phyloP scores from a whole-genome alignment of 2,329 filamentous ascomycete genomes.

The Colletotrichum magnum region DNA sequence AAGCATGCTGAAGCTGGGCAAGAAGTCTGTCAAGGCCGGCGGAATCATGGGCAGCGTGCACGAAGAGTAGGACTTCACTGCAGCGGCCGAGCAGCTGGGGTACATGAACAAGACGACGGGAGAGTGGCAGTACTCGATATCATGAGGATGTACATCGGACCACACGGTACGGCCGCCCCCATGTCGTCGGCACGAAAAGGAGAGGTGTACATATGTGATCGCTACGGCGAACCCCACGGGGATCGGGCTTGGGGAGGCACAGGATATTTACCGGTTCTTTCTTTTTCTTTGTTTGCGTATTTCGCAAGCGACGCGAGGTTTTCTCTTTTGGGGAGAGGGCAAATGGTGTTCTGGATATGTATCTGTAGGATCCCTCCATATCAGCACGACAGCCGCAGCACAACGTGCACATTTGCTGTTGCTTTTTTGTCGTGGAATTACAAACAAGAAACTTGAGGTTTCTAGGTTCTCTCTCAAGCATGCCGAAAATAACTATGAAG shows the following conservation, averaged over 20 bases:
- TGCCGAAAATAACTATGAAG: too few species aligned
- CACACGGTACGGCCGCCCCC: neutral
- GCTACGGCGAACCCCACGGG: neutral
- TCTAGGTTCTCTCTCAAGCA: too few species aligned
- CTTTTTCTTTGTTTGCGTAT: conserved; percentile 9
- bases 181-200: neutral
- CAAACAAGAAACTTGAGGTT: too few species aligned
- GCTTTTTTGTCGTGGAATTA: too few species aligned
- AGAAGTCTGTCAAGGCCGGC: conserved; percentile 73
- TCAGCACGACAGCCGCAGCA: conserved; percentile 25
- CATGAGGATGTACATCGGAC: conserved; percentile 4
- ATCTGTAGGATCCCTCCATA: conserved; percentile 36
- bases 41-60: conserved; percentile 68
- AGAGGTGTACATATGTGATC: conserved; percentile 16
- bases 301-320: conserved; percentile 15
- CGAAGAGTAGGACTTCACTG: conserved; percentile 62
- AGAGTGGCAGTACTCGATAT: conserved; percentile 41
- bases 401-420: neutral
- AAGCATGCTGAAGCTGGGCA: conserved; percentile 82
- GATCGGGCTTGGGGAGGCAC: conserved; percentile 1
- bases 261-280: conserved; percentile 23
- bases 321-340: conserved; percentile 6
- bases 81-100: conserved; percentile 37
- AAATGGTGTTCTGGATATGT: conserved; percentile 42
- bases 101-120: conserved; percentile 42